Percentiles rank a stretch among this genome's conserved stretches.
Evolutionary conservation across 1,139 yeast species (phyloP).

Genomic region (Saccharomycopsis crataegensis): DNA sequence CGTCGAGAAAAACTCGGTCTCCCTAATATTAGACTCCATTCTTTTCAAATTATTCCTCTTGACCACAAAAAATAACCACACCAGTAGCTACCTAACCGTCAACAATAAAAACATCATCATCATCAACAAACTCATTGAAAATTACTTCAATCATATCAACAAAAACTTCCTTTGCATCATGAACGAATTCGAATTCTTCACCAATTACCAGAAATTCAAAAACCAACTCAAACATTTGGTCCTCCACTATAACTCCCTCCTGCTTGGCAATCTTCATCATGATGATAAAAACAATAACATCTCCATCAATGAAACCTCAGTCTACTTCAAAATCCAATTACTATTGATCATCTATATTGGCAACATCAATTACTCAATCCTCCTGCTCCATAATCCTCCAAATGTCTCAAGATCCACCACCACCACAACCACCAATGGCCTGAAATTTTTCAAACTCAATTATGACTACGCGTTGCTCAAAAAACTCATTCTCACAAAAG

Average conservation of each 20-base stretch:
- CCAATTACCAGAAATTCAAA: conserved; percentile 12
- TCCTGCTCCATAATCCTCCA: neutral
- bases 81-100: neutral
- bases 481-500: conserved; percentile 1
- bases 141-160: conserved; percentile 13
- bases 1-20: neutral
- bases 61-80: neutral
- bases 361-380: conserved; percentile 17
- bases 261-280: neutral
- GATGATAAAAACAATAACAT: neutral
- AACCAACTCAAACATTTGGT: conserved; percentile 7
- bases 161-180: conserved; percentile 5
- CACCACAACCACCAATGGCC: neutral
- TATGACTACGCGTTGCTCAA: conserved; percentile 12
- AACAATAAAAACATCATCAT: conserved; percentile 8
- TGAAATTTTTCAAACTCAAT: conserved; percentile 14
- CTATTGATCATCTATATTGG: conserved; percentile 16
- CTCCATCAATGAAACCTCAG: conserved; percentile 10
- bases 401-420: too few species aligned
- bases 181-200: conserved; percentile 11
- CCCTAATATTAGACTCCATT: conserved; percentile 11
- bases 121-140: conserved; percentile 8
- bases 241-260: conserved; percentile 5
- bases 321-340: conserved; percentile 15
- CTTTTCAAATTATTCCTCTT: conserved; percentile 14